phyloP scores from a whole-genome alignment of 306 rosid genomes.

The Malus domestica region DNA sequence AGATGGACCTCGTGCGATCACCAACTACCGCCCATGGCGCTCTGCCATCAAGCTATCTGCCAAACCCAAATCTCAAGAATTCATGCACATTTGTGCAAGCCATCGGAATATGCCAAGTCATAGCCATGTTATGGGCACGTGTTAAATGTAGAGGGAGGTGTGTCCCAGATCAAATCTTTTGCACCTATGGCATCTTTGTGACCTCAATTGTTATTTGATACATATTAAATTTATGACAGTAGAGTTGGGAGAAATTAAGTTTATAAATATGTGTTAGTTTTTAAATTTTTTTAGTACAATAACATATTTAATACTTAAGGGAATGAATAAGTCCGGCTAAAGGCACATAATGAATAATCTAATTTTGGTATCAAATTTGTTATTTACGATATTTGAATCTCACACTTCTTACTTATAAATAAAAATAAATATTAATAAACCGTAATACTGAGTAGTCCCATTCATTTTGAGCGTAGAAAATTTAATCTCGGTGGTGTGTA shows the following conservation, averaged over 20 bases:
- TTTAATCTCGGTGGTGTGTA: background rate
- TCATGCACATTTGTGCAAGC: background rate
- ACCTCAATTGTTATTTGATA: too few relatives aligned
- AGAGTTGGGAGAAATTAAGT: too few relatives aligned
- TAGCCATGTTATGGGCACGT: background rate
- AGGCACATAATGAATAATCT: rapidly evolving
- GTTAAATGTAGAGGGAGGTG: background rate
- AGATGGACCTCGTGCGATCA: background rate
- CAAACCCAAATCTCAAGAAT: background rate
- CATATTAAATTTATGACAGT: too few relatives aligned
- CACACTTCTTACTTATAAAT: rapidly evolving
- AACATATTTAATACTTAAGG: too few relatives aligned
- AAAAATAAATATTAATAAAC: rapidly evolving
- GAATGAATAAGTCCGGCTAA: too few relatives aligned
- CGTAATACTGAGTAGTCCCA: too few relatives aligned
- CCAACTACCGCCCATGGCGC: background rate
- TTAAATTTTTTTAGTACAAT: too few relatives aligned
- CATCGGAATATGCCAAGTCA: background rate
- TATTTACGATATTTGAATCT: rapidly evolving
- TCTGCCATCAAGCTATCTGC: background rate
- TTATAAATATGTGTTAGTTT: too few relatives aligned
- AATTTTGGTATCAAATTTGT: too few relatives aligned
- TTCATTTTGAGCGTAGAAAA: too few relatives aligned
- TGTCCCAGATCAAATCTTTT: too few relatives aligned
- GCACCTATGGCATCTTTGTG: too few relatives aligned